Evolutionary conservation across 768 basidiomycete genomes (phyloP).

Genomic region (Cubamyces lactineus): DNA sequence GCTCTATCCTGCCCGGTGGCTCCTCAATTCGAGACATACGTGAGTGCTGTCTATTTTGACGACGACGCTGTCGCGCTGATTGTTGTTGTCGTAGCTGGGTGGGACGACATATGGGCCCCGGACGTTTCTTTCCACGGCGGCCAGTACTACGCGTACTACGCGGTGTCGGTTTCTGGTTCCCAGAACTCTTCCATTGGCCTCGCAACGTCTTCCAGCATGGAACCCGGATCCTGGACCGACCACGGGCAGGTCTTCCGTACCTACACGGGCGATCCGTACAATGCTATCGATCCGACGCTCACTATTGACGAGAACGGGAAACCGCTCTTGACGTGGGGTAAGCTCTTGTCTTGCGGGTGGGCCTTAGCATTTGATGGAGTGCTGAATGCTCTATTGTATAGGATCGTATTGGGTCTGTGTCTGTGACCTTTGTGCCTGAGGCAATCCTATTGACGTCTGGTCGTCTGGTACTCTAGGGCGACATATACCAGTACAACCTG

Average conservation of each 20-base stretch:
- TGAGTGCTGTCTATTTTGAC: background rate
- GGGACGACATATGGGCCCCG: constrained; percentile 32
- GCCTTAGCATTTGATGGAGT: too few species aligned
- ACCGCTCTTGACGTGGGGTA: constrained; percentile 28
- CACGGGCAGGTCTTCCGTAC: constrained; percentile 29
- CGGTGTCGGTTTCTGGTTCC: constrained; percentile 29
- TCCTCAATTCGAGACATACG: constrained; percentile 23
- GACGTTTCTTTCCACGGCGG: constrained; percentile 30
- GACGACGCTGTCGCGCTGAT: background rate
- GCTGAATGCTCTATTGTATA: background rate
- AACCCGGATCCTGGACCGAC: constrained; percentile 32
- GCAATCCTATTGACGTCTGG: background rate
- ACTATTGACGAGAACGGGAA: constrained; percentile 22
- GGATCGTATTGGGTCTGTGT: constrained; percentile 24
- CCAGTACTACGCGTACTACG: constrained; percentile 30
- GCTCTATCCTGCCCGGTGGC: constrained; percentile 24
- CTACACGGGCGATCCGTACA: constrained; percentile 22
- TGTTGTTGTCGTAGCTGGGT: constrained; percentile 9
- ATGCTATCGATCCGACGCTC: constrained; percentile 28
- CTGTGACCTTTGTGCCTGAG: background rate
- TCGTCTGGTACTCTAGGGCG: constrained; percentile 1
- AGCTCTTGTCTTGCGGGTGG: background rate
- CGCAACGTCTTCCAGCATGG: constrained; percentile 30
- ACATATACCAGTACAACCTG: constrained; percentile 21
- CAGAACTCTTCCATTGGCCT: constrained; percentile 32